Evolutionary conservation across 805 yeast species (phyloP), one percentile per base, ranked within the genome.

Genomic region (Saccharomycopsis capsularis): DNA sequence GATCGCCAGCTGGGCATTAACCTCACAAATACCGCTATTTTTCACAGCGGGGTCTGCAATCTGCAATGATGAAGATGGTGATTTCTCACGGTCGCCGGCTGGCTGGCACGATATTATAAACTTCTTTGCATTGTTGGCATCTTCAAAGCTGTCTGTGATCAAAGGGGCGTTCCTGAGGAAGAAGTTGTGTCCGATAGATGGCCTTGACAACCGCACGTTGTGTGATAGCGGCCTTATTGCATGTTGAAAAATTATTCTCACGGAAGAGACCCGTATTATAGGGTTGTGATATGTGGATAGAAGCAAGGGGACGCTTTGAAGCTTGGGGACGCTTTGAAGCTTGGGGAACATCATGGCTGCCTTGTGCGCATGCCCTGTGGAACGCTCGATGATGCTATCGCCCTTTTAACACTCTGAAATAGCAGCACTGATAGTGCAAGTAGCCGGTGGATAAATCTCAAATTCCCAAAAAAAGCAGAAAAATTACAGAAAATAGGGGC

Each of bases 81-180:
- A n/a, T n/a, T n/a, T n/a, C n/a, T n/a, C n/a, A n/a, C n/a, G n/a
- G 13, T 29, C 32, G 11, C 32, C 11, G 3, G 43, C 13, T n/a
- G 50, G 53, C 37, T 50, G 54, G 19, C 54, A 50, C 9, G 50
- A 47, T 40, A 50, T 32, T 11, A 50, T 29, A 52, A 51, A 5
- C 63, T 53, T 48, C 4, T 19, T 46, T 6, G 15, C 35, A 4
- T 48, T 35, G 16, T 13, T 35, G n/a, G 38, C 21, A 22, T 30
- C 37, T 27, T 44, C 48, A 11, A 48, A 16, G 15, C 42, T 38
- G 21, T 46, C 39, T 16, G 42, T 42, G 7, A 46, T 15, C 11
- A 25, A 25, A 1, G 49, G 42, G 7, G 52, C 27, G 40, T 49
- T 49, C 37, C 52, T 40, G 3, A 42, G 34, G 23, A 49, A 49